Evolutionary conservation across 2,329 filamentous ascomycete species (phyloP).

Genomic region (Alternaria incomplexa): DNA sequence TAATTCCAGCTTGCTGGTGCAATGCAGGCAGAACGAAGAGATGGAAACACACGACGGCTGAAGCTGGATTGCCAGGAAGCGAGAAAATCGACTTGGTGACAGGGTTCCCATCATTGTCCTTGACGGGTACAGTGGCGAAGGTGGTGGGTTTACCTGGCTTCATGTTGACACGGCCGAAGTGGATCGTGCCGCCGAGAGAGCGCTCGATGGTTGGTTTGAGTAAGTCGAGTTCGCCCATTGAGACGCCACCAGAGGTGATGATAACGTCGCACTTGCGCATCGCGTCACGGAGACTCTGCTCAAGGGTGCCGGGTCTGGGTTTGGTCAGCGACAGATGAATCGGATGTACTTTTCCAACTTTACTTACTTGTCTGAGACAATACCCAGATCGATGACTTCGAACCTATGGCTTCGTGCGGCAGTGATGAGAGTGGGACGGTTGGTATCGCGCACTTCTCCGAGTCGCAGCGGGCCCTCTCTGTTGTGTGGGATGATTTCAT

Average conservation of each 20-base stretch:
- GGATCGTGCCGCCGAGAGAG: conserved; percentile 85
- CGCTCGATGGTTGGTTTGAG: conserved; percentile 96
- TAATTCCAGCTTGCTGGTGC: conserved; percentile 75
- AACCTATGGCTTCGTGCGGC: conserved; percentile 78
- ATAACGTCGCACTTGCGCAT: conserved; percentile 79
- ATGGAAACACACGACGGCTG: conserved; percentile 89
- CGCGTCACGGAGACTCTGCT: conserved; percentile 76
- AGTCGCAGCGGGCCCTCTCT: conserved; percentile 66
- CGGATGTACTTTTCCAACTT: neutral
- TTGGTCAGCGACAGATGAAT: neutral
- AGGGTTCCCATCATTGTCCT: conserved; percentile 59
- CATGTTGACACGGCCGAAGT: conserved; percentile 96
- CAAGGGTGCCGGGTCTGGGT: conserved; percentile 69
- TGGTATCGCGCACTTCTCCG: conserved; percentile 93
- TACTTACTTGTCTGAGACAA: conserved; percentile 71
- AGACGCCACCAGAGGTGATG: conserved; percentile 92
- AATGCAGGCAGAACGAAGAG: conserved; percentile 90
- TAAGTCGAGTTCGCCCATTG: conserved; percentile 96
- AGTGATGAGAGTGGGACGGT: conserved; percentile 84
- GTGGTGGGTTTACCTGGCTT: conserved; percentile 98
- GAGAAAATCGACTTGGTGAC: conserved; percentile 80
- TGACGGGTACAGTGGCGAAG: conserved; percentile 83
- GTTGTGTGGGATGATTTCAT: conserved; percentile 85
- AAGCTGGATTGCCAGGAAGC: conserved; percentile 91
- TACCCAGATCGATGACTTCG: conserved; percentile 82